Evolutionary conservation across 2,329 filamentous ascomycete species (phyloP).

Genomic region (Thyridium curvatum): DNA sequence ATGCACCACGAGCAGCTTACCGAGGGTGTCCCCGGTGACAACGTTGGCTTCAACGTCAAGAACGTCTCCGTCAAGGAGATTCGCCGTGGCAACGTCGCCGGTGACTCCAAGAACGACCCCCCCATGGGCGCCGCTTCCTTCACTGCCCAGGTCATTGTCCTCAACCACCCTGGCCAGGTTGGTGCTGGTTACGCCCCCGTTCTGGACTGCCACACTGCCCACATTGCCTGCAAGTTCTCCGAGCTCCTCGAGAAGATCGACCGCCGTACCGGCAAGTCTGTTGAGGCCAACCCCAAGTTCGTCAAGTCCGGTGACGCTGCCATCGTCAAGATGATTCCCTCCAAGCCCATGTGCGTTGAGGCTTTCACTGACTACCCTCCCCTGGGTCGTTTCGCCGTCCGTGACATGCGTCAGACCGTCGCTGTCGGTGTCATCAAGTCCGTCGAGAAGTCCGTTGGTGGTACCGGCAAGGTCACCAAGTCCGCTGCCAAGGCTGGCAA

Average conservation of each 20-base stretch:
- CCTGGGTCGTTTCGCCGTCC: slow-evolving; percentile 99
- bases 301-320: slow-evolving; percentile 99
- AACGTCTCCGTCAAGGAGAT: slow-evolving; percentile 99
- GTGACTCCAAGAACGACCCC: slow-evolving; percentile 99
- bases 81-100: slow-evolving; percentile 98
- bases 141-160: slow-evolving; percentile 99
- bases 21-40: slow-evolving; percentile 97
- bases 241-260: slow-evolving; percentile 99
- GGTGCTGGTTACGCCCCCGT: slow-evolving; percentile 99
- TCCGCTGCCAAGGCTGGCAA: slow-evolving; percentile 67
- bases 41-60: slow-evolving; percentile 99
- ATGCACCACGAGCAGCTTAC: slow-evolving; percentile 99
- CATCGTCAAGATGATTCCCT: slow-evolving; percentile 99
- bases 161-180: slow-evolving; percentile 99
- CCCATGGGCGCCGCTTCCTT: slow-evolving; percentile 84
- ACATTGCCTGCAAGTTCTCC: slow-evolving; percentile 99
- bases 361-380: slow-evolving; percentile 99
- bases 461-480: slow-evolving; percentile 63
- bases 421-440: slow-evolving; percentile 94
- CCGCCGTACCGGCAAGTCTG: slow-evolving; percentile 98
- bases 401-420: slow-evolving; percentile 92
- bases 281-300: slow-evolving; percentile 92
- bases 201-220: slow-evolving; percentile 99
- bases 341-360: slow-evolving; percentile 99
- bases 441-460: slow-evolving; percentile 58